These are phyloP conservation scores for Kernera saxatilis DNA, from an alignment of 345 rosid genomes.

Conservation along the genomic window DNA sequence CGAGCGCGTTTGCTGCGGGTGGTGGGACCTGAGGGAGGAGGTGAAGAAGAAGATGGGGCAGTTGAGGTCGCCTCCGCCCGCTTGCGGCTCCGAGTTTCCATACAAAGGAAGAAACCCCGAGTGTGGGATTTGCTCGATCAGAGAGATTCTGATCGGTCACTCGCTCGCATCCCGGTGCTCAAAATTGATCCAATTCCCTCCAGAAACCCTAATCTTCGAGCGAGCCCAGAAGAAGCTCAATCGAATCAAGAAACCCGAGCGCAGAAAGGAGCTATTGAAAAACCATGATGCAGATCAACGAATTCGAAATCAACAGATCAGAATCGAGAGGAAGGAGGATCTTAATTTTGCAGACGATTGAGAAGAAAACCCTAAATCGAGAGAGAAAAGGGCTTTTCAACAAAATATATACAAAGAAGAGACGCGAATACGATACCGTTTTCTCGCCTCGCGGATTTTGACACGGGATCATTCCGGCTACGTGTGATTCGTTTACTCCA, in stretches of 20 bases:
- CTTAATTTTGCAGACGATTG: neutral
- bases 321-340: neutral
- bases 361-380: conserved; percentile 31
- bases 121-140: conserved; percentile 38
- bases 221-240: neutral
- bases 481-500: conserved; percentile 14
- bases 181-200: neutral
- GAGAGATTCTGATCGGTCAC: conserved; percentile 47
- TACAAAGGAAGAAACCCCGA: conserved; percentile 70
- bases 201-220: neutral
- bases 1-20: conserved; percentile 85
- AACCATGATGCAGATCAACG: neutral
- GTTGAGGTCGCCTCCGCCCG: conserved; percentile 99
- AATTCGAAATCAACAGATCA: neutral
- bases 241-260: too few species aligned
- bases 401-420: neutral
- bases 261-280: neutral
- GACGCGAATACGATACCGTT: conserved; percentile 15
- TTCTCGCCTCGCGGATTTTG: neutral
- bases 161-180: too few species aligned
- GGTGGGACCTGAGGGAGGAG: conserved; percentile 59
- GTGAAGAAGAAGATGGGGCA: conserved; percentile 79
- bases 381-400: neutral
- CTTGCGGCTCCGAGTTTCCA: conserved; percentile 99
- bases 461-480: neutral